Evolutionary conservation across 2,329 filamentous ascomycete species (phyloP), one percentile per base, ranked within the genome.

Genomic region (Fusarium albidum): DNA sequence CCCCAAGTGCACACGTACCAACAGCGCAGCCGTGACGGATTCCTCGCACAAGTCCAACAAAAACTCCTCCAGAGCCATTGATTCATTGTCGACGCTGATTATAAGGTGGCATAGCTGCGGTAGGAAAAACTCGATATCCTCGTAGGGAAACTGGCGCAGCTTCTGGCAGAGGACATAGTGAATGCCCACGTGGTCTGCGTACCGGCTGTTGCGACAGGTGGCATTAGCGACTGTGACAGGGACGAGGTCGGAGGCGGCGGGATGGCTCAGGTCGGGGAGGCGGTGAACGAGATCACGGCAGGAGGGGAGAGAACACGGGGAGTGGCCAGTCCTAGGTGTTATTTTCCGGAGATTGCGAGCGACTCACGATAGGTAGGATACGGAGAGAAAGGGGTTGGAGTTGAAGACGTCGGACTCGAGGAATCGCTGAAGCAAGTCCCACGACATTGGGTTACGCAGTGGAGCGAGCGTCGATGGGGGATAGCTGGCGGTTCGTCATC

Each of bases 361-460:
- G 55, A 80, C 88, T 84, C 81, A 94, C 90, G 90, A 91, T 70
- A 95, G 86, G 77, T 95, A 95, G 63, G 90, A 91, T 72, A 95
- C 91, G 57, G 90, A 89, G 75, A 95, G 87, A 75, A 92, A 94
- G 61, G 91, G 90, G 77, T 94, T 89, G 78, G 90, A 88, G 80
- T 93, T 94, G 83, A 95, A 95, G 81, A 95, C 90, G 82, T 95
- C 91, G 80, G 89, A 92, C 83, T 94, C 90, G 80, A 95, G 87
- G 85, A 94, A 93, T 77, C 91, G 87, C 82, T 91, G 89, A 73
- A 95, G 84, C 79, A 95, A 82, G 81, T 93, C 89, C 90, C 90
- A 94, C 80, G 87, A 89, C 87, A 88, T 88, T 79, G 75, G 66
- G 66, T 68, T 68, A 71, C 68, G 73, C 67, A 68, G 69, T 66